phyloP scores from a whole-genome alignment of 371 early-diverging fungal species.

The Syncephalastrum sp. region DNA sequence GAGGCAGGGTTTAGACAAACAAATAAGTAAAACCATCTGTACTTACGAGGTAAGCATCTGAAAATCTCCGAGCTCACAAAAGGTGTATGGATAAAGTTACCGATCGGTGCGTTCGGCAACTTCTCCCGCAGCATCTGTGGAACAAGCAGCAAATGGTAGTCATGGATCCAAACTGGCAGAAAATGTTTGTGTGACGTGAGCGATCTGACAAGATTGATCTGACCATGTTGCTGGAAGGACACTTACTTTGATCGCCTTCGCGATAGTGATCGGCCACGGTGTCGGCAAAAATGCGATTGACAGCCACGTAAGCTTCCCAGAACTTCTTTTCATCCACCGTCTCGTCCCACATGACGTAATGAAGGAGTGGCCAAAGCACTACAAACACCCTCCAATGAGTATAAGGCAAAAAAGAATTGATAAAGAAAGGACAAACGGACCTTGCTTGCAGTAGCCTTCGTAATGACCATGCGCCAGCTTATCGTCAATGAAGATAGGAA shows the following conservation, averaged over 20 bases:
- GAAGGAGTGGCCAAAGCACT: slow-evolving; percentile 98
- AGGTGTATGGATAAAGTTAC: slow-evolving; percentile 99
- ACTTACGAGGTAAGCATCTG: slow-evolving; percentile 68
- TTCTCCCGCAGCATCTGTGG: slow-evolving; percentile 76
- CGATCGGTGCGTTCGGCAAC: slow-evolving; percentile 88
- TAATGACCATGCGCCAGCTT: slow-evolving; percentile 71
- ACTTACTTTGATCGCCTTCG: slow-evolving; percentile 83
- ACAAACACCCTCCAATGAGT: not conserved
- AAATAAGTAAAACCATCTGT: not conserved
- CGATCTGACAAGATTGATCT: slow-evolving; percentile 51
- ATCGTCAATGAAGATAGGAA: slow-evolving; percentile 82
- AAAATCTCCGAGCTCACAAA: slow-evolving; percentile 97
- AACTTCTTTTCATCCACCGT: slow-evolving; percentile 69
- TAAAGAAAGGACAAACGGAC: slow-evolving; percentile 33
- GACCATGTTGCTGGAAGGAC: not conserved
- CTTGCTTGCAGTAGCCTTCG: slow-evolving; percentile 91
- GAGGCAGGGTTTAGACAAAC: not conserved
- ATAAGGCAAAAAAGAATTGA: not conserved
- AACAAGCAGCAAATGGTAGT: slow-evolving; percentile 98
- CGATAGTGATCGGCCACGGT: slow-evolving; percentile 71
- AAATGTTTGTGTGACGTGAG: slow-evolving; percentile 28
- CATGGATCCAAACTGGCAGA: slow-evolving; percentile 96
- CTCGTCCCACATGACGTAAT: slow-evolving; percentile 89
- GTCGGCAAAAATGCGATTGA: slow-evolving; percentile 89
- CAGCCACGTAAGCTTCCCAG: slow-evolving; percentile 89